phyloP scores from a whole-genome alignment of 768 basidiomycete genomes.

The Pleurotus giganteus region DNA sequence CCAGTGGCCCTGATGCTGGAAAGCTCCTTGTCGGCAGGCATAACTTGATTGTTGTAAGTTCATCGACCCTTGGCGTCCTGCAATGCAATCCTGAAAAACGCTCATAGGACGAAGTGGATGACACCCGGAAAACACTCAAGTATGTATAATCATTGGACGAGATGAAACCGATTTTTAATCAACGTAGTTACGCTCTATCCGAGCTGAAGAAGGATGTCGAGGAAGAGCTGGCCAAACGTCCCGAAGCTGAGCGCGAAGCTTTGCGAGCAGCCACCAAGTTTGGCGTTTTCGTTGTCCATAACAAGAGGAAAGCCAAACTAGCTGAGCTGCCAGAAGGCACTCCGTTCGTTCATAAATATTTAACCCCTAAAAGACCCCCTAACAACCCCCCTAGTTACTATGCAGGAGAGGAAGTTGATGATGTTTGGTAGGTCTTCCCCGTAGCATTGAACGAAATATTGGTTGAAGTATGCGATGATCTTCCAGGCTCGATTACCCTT shows the following conservation, averaged over 20 bases:
- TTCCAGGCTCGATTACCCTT: constrained; percentile 78
- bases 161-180: not conserved
- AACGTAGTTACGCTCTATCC: constrained; percentile 75
- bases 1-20: constrained; percentile 62
- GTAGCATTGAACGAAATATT: not conserved
- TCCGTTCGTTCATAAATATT: constrained; percentile 36
- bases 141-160: constrained; percentile 32
- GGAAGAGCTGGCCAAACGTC: constrained; percentile 55
- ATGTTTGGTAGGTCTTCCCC: constrained; percentile 58
- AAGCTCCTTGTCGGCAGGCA: constrained; percentile 75
- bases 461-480: constrained; percentile 11
- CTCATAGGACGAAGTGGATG: constrained; percentile 80
- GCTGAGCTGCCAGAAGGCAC: constrained; percentile 67
- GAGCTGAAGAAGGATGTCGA: constrained; percentile 92
- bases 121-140: constrained; percentile 87
- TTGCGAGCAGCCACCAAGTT: constrained; percentile 71
- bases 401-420: constrained; percentile 69
- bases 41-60: constrained; percentile 78
- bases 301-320: constrained; percentile 87
- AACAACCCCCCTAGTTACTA: constrained; percentile 56
- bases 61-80: not conserved
- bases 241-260: constrained; percentile 73
- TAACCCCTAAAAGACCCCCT: not conserved
- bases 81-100: not conserved
- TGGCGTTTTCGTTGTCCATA: constrained; percentile 92